Evolutionary conservation across 768 basidiomycete species (phyloP).

Genomic region (Hericium erinaceus): DNA sequence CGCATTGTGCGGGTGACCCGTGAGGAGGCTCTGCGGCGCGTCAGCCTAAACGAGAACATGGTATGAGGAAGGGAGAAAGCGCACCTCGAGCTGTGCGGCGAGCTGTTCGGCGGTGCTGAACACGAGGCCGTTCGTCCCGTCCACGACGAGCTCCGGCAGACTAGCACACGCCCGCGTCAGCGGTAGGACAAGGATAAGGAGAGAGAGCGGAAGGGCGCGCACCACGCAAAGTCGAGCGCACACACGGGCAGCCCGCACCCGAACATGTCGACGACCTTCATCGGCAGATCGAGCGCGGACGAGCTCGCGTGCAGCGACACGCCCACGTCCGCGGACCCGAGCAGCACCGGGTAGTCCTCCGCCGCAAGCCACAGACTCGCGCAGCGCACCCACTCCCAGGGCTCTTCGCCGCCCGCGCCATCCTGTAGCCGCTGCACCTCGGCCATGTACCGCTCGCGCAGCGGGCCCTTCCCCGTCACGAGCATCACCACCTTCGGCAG

Average conservation of each 20-base stretch:
- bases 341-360: slow-evolving; percentile 78
- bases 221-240: slow-evolving; percentile 84
- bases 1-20: slow-evolving; percentile 6
- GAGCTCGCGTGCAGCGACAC: slow-evolving; percentile 87
- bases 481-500: slow-evolving; percentile 77
- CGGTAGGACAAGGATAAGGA: not conserved
- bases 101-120: slow-evolving; percentile 64
- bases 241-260: slow-evolving; percentile 93
- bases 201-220: slow-evolving; percentile 13
- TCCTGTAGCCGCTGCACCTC: slow-evolving; percentile 50
- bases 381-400: slow-evolving; percentile 73
- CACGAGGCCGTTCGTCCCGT: slow-evolving; percentile 74
- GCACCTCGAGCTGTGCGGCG: slow-evolving; percentile 61
- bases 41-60: not conserved
- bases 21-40: slow-evolving; percentile 6
- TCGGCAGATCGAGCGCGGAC: slow-evolving; percentile 86
- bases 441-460: slow-evolving; percentile 64
- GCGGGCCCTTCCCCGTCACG: slow-evolving; percentile 86
- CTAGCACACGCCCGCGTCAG: slow-evolving; percentile 27
- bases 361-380: slow-evolving; percentile 83
- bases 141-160: slow-evolving; percentile 77
- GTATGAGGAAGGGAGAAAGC: slow-evolving; percentile 12
- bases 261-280: slow-evolving; percentile 99
- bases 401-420: slow-evolving; percentile 15
- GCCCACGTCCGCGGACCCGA: slow-evolving; percentile 92